Evolutionary conservation across 108 stramenopile genomes (phyloP).

Genomic region (Nitzschia sp.): DNA sequence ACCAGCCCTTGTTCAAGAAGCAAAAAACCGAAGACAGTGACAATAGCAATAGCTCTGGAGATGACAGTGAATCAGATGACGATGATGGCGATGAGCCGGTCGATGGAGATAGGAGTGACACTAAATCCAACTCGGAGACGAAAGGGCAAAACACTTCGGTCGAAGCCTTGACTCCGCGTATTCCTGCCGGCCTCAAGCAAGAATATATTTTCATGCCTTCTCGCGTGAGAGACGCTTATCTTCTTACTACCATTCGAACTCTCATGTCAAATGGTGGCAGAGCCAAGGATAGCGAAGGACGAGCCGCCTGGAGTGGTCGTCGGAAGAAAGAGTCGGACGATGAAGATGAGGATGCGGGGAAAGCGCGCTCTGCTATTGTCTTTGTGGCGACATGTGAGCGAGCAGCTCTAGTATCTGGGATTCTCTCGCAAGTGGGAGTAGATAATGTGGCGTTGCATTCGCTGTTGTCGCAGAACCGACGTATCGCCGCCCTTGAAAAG

Average conservation of each 20-base stretch:
- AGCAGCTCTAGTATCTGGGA: slow-evolving; percentile 89
- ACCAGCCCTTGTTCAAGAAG: slow-evolving; percentile 28
- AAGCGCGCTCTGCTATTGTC: slow-evolving; percentile 89
- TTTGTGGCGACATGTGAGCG: slow-evolving; percentile 97
- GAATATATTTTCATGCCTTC: slow-evolving; percentile 97
- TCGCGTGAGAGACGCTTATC: slow-evolving; percentile 83
- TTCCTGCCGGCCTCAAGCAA: slow-evolving; percentile 89
- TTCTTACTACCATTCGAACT: slow-evolving; percentile 72
- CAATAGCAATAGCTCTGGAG: neutral
- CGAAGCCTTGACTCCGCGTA: slow-evolving; percentile 55
- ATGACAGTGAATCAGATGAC: slow-evolving; percentile 18
- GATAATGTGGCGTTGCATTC: slow-evolving; percentile 93
- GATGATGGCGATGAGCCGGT: slow-evolving; percentile 15
- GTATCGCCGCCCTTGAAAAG: slow-evolving; percentile 89
- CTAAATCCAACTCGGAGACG: slow-evolving; percentile 10
- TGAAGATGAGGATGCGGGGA: slow-evolving; percentile 48
- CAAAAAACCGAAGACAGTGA: slow-evolving; percentile 31
- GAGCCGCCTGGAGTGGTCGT: slow-evolving; percentile 30
- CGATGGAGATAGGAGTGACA: slow-evolving; percentile 27
- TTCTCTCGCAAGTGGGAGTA: slow-evolving; percentile 86
- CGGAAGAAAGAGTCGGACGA: slow-evolving; percentile 35
- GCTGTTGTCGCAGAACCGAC: slow-evolving; percentile 86
- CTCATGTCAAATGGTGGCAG: slow-evolving; percentile 82
- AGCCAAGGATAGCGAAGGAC: slow-evolving; percentile 40
- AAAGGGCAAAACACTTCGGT: slow-evolving; percentile 22